These are phyloP conservation scores for Cladophialophora exuberans DNA, from an alignment of 2,329 filamentous ascomycete genomes.

Conservation along the genomic window DNA sequence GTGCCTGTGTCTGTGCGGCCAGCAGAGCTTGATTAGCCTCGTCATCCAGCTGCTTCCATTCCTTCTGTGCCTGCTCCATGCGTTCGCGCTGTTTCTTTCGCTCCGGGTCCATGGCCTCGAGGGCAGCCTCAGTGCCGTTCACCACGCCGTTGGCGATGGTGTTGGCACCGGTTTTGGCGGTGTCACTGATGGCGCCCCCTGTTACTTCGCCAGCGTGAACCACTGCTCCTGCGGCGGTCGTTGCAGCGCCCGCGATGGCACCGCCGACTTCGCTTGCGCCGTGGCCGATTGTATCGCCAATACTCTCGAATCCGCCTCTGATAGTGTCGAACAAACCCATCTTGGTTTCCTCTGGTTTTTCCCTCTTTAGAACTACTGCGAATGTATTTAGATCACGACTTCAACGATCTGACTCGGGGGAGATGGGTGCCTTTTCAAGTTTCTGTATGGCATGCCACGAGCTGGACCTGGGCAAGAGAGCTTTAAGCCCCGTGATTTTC, in stretches of 20 bases:
- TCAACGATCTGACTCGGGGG: too few species aligned
- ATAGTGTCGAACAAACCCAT: too few species aligned
- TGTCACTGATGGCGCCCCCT: not conserved
- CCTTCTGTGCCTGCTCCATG: not conserved
- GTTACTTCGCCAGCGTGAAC: not conserved
- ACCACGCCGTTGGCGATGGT: not conserved
- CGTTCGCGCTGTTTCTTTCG: not conserved
- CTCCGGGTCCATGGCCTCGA: not conserved
- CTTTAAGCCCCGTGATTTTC: too few species aligned
- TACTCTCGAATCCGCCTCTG: too few species aligned
- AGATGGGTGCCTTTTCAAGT: too few species aligned
- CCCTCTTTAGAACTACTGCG: too few species aligned
- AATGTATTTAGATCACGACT: too few species aligned
- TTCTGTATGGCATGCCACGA: too few species aligned
- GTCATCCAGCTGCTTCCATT: not conserved
- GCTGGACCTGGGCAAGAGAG: too few species aligned
- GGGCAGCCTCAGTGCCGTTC: not conserved
- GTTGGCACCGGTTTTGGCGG: not conserved
- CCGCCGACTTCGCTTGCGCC: not conserved
- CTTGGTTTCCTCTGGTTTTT: too few species aligned
- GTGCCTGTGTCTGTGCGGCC: not conserved
- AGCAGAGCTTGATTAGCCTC: not conserved
- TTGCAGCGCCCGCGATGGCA: not conserved
- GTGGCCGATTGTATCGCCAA: too few species aligned
- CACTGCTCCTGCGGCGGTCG: too few species aligned